These are phyloP conservation scores for Saprolegnia parasitica DNA, from an alignment of 352 stramenopile genomes.

Conservation along the genomic window DNA sequence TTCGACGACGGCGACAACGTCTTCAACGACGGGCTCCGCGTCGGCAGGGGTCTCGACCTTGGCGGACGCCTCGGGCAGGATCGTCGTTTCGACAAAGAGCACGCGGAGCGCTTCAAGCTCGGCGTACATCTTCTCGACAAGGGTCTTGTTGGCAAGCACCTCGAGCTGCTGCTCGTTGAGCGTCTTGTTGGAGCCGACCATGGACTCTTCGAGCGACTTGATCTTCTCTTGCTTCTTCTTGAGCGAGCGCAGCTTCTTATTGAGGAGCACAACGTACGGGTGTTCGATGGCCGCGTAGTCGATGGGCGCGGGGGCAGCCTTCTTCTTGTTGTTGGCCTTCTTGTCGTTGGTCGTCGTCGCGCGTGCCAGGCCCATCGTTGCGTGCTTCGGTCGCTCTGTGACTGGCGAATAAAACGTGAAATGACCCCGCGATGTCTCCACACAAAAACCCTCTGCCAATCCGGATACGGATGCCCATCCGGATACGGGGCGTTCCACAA, in stretches of 20 bases:
- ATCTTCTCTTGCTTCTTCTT: slow-evolving; percentile 88
- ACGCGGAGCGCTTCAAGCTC: slow-evolving; percentile 73
- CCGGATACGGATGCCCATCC: slow-evolving; percentile 23
- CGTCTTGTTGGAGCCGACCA: slow-evolving; percentile 30
- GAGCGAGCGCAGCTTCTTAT: slow-evolving; percentile 77
- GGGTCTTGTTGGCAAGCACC: slow-evolving; percentile 53
- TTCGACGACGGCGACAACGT: neutral
- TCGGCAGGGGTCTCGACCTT: slow-evolving; percentile 10
- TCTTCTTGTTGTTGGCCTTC: slow-evolving; percentile 14
- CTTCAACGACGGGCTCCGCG: slow-evolving; percentile 17
- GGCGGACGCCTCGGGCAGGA: slow-evolving; percentile 25
- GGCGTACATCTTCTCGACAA: slow-evolving; percentile 68
- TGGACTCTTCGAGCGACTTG: slow-evolving; percentile 43
- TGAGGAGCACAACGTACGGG: slow-evolving; percentile 72
- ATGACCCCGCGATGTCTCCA: slow-evolving; percentile 7
- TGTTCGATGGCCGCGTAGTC: slow-evolving; percentile 35
- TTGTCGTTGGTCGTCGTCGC: neutral
- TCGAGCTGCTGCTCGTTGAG: slow-evolving; percentile 75
- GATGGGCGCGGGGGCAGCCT: slow-evolving; percentile 12
- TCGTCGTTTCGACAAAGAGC: slow-evolving; percentile 61
- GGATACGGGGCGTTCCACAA: slow-evolving; percentile 12
- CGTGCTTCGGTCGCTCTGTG: neutral
- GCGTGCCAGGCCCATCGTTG: slow-evolving; percentile 20
- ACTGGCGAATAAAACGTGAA: slow-evolving; percentile 9
- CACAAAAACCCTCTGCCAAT: slow-evolving; percentile 9